Evolutionary conservation across 257 asterid species (phyloP), one percentile per base, ranked within the genome.

Genomic region (Penstemon davidsonii): DNA sequence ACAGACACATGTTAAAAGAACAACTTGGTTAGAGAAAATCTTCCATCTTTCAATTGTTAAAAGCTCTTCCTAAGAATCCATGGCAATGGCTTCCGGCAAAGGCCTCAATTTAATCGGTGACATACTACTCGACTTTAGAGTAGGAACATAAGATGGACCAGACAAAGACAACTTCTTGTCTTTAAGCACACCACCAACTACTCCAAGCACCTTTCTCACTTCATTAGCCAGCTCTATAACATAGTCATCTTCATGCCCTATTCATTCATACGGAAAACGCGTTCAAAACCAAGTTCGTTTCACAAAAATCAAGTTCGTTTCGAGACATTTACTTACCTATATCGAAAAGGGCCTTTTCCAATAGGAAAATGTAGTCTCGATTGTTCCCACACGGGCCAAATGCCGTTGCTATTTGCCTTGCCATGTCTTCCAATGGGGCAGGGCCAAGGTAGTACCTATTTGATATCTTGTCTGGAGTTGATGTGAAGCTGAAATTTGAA

Each of bases 231-330:
- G 85, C 59, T 83, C 86, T 38, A 82, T 82, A 33, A 88, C 64
- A 70, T 82, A 82, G 42, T 80, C 85, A 6, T 88, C 95, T 61
- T 85, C 88, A 43, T 84, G 95, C 12, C 82, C 90, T 85, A 83
- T 57, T 52, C 33, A 55, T 15, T 55, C 7, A 40, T n/a, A 18
- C 4, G 33, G 33, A 25, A 25, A 49, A 44, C 1, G 11, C 46
- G 7, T 37, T 47, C 25, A 62, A 52, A 56, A 11, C 8, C 11
- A 46, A 2, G 51, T 8, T 46, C 11, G 51, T 7, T 6, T 46
- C 33, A 25, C 33, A 25, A 25, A 25, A 25, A 25, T 25, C 3
- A 25, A 25, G 33, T 25, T 25, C 33, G 33, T 25, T 25, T 25
- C 33, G 13, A 19, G 44, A 0, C 51, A 62, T 74, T 57, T 66